Evolutionary conservation across 306 rosid species (phyloP).

Genomic region (Lotus japonicus): DNA sequence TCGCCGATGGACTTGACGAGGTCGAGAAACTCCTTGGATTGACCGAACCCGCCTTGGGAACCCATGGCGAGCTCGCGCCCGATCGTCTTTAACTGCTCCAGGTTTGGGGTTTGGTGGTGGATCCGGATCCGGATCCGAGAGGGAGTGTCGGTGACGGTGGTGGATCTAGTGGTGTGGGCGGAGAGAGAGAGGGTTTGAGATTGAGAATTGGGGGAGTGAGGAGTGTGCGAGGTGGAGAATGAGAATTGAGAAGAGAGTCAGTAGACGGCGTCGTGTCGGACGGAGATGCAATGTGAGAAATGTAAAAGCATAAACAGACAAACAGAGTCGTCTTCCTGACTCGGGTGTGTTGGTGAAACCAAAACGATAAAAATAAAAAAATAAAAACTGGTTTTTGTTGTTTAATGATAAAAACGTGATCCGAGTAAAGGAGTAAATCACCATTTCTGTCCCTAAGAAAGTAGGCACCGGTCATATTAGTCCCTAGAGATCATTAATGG

Average conservation of each 20-base stretch:
- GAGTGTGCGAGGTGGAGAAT: neutral
- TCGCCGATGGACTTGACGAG: conserved; percentile 94
- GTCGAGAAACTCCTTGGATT: conserved; percentile 86
- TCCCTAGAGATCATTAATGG: no score
- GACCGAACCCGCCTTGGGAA: conserved; percentile 94
- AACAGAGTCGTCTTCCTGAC: neutral
- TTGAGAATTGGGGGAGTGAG: neutral
- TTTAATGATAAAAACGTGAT: no score
- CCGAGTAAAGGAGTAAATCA: no score
- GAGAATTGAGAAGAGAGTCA: neutral
- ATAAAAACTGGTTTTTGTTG: no score
- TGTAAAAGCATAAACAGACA: neutral
- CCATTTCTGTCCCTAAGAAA: no score
- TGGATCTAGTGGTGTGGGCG: neutral
- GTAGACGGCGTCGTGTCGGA: conserved; percentile 10
- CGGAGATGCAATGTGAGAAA: neutral
- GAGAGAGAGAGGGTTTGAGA: neutral
- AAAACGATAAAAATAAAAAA: neutral
- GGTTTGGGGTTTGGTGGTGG: neutral
- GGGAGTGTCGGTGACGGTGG: neutral
- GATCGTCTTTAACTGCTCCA: conserved; percentile 91
- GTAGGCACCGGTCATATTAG: no score
- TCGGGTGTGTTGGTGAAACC: neutral
- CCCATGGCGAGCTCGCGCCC: conserved; percentile 98
- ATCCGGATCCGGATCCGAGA: conserved; percentile 11